Evolutionary conservation across 2,329 filamentous ascomycete species (phyloP).

Genomic region (Aspergillus sp.): DNA sequence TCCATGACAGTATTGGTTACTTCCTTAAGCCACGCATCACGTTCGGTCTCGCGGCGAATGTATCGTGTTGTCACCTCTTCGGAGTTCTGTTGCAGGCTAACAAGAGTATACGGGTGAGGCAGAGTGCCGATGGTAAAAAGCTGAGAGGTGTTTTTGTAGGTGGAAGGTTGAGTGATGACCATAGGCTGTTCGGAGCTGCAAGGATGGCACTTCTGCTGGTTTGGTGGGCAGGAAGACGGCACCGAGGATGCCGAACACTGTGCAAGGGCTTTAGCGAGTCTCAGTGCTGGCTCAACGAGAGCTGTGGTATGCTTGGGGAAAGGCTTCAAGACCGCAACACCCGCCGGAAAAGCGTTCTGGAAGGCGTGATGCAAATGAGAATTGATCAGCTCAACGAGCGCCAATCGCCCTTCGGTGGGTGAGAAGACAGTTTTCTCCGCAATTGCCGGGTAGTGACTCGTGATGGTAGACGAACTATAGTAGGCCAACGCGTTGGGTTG

Average conservation of each 20-base stretch:
- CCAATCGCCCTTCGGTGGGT: constrained; percentile 53
- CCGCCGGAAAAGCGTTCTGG: constrained; percentile 67
- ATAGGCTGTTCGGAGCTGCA: constrained; percentile 60
- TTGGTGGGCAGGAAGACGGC: constrained; percentile 74
- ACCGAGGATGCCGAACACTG: constrained; percentile 67
- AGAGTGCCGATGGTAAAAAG: constrained; percentile 79
- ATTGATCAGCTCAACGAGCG: constrained; percentile 68
- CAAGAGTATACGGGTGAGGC: constrained; percentile 82
- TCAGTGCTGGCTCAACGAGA: constrained; percentile 60
- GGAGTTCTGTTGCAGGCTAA: constrained; percentile 54
- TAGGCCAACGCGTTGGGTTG: constrained; percentile 63
- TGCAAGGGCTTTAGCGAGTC: constrained; percentile 66
- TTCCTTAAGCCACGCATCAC: constrained; percentile 69
- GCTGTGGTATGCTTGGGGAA: constrained; percentile 65
- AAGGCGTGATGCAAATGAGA: constrained; percentile 78
- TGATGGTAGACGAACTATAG: constrained; percentile 59
- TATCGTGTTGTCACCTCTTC: constrained; percentile 54
- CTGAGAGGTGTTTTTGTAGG: constrained; percentile 62
- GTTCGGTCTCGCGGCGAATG: constrained; percentile 59
- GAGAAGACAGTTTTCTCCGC: constrained; percentile 52
- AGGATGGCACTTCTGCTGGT: constrained; percentile 62
- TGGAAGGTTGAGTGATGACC: constrained; percentile 56
- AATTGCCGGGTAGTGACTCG: constrained; percentile 59
- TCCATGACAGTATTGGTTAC: constrained; percentile 64
- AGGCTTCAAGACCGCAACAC: constrained; percentile 75